Evolutionary conservation across 768 basidiomycete species (phyloP).

Genomic region (Austroboletus festivus): DNA sequence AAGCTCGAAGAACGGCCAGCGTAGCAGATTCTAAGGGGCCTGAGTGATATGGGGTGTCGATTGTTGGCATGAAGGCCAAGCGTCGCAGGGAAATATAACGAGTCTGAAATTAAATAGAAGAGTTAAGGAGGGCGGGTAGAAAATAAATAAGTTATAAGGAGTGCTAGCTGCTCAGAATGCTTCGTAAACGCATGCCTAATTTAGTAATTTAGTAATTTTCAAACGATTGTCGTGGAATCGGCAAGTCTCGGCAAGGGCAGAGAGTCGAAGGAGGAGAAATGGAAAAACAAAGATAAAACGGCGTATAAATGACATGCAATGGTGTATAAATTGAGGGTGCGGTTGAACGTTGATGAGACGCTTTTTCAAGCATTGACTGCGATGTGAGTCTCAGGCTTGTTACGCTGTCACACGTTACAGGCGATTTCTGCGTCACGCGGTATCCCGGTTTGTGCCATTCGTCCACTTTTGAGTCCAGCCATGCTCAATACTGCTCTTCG

Average conservation of each 20-base stretch:
- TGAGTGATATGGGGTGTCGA: conserved; percentile 7
- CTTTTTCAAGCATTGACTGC: too few relatives aligned
- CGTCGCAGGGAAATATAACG: not conserved
- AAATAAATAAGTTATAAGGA: conserved; percentile 14
- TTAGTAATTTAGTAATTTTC: conserved; percentile 7
- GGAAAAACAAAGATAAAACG: not conserved
- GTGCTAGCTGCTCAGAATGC: too few relatives aligned
- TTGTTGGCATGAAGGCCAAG: conserved; percentile 11
- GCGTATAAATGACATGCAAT: not conserved
- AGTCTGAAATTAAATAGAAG: conserved; percentile 6
- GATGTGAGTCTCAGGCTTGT: not conserved
- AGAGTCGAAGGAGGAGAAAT: not conserved
- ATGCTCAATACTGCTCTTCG: conserved; percentile 31
- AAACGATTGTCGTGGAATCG: not conserved
- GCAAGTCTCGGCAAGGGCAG: not conserved
- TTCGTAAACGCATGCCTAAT: conserved; percentile 34
- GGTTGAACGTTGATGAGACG: not conserved
- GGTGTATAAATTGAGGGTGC: not conserved
- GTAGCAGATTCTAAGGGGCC: conserved; percentile 29
- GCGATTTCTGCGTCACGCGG: conserved; percentile 22
- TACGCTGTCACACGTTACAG: conserved; percentile 13
- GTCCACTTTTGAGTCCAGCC: conserved; percentile 9
- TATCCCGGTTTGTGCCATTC: conserved; percentile 27
- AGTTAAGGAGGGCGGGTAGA: conserved; percentile 13
- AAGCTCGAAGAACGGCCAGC: conserved; percentile 26